Conservation (phyloP, 805 yeast species). For the Zygoascus tannicola region DNA sequence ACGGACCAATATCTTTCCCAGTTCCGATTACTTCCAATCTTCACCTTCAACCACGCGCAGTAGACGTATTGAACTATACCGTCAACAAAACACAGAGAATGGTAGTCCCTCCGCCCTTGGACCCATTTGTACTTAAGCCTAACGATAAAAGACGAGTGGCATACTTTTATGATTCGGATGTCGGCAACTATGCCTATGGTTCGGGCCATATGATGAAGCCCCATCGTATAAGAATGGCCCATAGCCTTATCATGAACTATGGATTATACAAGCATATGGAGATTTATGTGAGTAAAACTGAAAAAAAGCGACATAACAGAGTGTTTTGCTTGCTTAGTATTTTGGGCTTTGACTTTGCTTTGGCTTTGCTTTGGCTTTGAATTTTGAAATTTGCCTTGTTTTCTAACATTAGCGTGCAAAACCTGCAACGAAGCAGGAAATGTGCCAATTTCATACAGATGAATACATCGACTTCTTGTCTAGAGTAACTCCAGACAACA, state of each 20-base stretch:
- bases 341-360: not conserved
- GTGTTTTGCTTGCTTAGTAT: too few species aligned
- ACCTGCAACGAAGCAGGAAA: slow-evolving; percentile 95
- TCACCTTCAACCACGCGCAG: not conserved
- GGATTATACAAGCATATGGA: slow-evolving; percentile 96
- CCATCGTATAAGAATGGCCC: slow-evolving; percentile 97
- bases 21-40: not conserved
- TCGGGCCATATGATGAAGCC: slow-evolving; percentile 99
- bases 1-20: too few species aligned
- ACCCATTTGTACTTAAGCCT: slow-evolving; percentile 11
- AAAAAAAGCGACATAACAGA: too few species aligned
- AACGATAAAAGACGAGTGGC: slow-evolving; percentile 42
- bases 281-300: slow-evolving; percentile 50
- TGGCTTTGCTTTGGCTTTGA: too few species aligned
- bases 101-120: slow-evolving; percentile 8
- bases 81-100: not conserved
- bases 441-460: slow-evolving; percentile 97
- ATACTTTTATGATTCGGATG: slow-evolving; percentile 81
- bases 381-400: too few species aligned
- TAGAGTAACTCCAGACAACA: slow-evolving; percentile 85
- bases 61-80: too few species aligned
- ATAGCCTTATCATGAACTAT: slow-evolving; percentile 91
- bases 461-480: slow-evolving; percentile 90
- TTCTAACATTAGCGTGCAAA: slow-evolving; percentile 57
- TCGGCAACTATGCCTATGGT: slow-evolving; percentile 96